Conservation (phyloP, 306 rosid species). For the Cucumis hystrix region DNA sequence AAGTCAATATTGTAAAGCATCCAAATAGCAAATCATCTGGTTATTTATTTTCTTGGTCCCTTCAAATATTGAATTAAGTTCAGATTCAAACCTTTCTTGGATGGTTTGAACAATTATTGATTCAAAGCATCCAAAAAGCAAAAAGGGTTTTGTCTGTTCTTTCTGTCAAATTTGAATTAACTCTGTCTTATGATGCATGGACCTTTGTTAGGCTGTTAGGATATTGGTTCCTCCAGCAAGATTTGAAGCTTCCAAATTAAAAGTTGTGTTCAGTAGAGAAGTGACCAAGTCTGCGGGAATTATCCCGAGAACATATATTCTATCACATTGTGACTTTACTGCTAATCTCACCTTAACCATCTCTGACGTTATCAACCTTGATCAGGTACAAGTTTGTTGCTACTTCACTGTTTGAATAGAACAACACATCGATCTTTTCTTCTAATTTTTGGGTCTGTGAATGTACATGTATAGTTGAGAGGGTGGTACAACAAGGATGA, state of each 20-base stretch:
- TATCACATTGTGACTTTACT: conserved; percentile 91
- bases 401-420: neutral
- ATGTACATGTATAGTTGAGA: conserved; percentile 40
- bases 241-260: conserved; percentile 77
- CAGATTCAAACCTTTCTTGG: neutral
- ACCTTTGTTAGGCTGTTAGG: conserved; percentile 43
- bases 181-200: neutral
- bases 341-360: conserved; percentile 86
- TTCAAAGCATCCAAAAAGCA: neutral
- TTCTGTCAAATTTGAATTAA: neutral
- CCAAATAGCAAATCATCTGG: neutral
- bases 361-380: conserved; percentile 81
- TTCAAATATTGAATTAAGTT: neutral
- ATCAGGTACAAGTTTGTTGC: conserved; percentile 46
- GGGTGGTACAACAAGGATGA: conserved; percentile 96
- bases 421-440: neutral
- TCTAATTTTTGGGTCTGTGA: neutral
- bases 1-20: neutral
- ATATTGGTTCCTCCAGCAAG: conserved; percentile 74
- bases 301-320: conserved; percentile 83
- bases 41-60: neutral
- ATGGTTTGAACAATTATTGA: neutral
- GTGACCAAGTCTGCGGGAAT: conserved; percentile 40
- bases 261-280: conserved; percentile 55
- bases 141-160: neutral